Conservation (phyloP, 345 rosid genomes). For the Pseudoturritis turrita region DNA sequence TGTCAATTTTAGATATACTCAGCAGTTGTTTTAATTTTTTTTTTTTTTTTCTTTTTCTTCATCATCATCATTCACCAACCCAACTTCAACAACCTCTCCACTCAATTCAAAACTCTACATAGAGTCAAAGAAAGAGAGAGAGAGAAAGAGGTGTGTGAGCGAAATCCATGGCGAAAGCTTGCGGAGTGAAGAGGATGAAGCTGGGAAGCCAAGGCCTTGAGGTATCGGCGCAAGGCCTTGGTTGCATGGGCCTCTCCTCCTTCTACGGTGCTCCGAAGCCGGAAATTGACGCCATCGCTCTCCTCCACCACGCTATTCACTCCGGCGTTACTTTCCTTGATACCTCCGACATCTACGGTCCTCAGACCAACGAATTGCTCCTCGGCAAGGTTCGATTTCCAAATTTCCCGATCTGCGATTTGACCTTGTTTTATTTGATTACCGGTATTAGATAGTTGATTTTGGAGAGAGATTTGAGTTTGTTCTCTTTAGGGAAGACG, state of each 20-base stretch:
- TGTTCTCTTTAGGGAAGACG: not conserved
- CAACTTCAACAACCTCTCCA: not conserved
- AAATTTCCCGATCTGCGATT: not conserved
- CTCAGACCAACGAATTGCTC: conserved; percentile 37
- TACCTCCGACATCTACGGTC: conserved; percentile 40
- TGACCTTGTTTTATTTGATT: too few species aligned
- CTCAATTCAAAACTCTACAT: not conserved
- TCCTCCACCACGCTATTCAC: conserved; percentile 33
- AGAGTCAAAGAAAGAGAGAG: not conserved
- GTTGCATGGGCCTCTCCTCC: conserved; percentile 37
- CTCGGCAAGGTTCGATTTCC: conserved; percentile 30
- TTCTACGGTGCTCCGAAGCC: conserved; percentile 32
- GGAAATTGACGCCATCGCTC: conserved; percentile 27
- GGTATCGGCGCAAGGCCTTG: conserved; percentile 42
- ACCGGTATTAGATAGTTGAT: too few species aligned
- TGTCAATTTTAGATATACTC: too few species aligned
- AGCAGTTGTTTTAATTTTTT: too few species aligned
- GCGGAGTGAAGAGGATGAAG: conserved; percentile 13
- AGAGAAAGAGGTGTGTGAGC: not conserved
- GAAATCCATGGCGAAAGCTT: conserved; percentile 8
- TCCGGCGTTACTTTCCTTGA: conserved; percentile 42
- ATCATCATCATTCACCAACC: not conserved
- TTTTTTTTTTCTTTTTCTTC: too few species aligned
- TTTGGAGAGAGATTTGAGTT: too few species aligned
- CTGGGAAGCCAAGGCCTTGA: conserved; percentile 25